Conservation (phyloP, 805 yeast species). For the Jamesozyma jinghongensis region DNA sequence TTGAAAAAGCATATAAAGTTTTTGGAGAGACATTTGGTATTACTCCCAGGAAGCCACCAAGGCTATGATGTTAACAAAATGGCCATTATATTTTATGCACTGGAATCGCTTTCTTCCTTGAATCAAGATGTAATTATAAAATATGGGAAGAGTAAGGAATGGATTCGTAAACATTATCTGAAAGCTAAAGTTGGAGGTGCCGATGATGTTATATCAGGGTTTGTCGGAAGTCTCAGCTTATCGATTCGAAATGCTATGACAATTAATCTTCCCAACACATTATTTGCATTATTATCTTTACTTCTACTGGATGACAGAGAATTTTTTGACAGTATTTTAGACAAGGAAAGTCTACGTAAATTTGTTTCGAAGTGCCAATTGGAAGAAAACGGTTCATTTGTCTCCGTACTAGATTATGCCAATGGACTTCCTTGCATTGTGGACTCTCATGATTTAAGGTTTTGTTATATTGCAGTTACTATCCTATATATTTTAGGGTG, state of each 20-base stretch:
- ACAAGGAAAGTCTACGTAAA: constrained; percentile 36
- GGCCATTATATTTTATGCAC: constrained; percentile 60
- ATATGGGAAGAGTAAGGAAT: constrained; percentile 27
- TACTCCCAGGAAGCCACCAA: constrained; percentile 49
- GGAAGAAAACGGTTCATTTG: constrained; percentile 47
- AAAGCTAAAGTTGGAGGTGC: constrained; percentile 27
- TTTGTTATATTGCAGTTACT: constrained; percentile 63
- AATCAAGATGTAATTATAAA: constrained; percentile 20
- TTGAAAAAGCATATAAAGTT: constrained; percentile 31
- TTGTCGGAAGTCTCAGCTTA: constrained; percentile 17
- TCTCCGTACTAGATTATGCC: constrained; percentile 32
- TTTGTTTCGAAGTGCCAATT: constrained; percentile 57
- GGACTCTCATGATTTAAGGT: constrained; percentile 65
- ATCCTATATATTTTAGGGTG: constrained; percentile 43
- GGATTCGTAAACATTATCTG: constrained; percentile 19
- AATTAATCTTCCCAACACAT: constrained; percentile 65
- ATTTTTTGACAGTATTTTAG: constrained; percentile 30
- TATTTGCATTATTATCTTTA: constrained; percentile 53
- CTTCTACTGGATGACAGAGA: constrained; percentile 44
- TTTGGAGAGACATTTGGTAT: constrained; percentile 41
- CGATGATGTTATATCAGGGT: constrained; percentile 18
- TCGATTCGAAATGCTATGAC: constrained; percentile 18
- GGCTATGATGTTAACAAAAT: constrained; percentile 60
- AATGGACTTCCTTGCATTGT: constrained; percentile 27
- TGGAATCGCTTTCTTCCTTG: constrained; percentile 40